Evolutionary conservation across 345 rosid genomes (phyloP).

Genomic region (Gossypium arboreum): DNA sequence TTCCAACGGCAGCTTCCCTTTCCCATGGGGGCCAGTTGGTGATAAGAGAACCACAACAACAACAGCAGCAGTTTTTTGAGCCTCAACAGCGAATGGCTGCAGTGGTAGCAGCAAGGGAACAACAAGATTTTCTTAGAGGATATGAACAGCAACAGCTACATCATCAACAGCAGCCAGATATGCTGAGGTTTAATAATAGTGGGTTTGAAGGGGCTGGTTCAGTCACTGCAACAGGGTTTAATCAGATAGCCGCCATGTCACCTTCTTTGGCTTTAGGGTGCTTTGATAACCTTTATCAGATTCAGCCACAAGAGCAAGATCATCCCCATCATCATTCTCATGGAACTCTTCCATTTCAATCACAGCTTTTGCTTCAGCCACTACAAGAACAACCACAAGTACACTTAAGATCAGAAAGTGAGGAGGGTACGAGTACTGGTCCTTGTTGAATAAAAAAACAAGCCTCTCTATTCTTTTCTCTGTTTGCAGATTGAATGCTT

Average conservation of each 20-base stretch:
- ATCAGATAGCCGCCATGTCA: constrained; percentile 16
- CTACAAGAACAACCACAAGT: constrained; percentile 26
- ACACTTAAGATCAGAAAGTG: constrained; percentile 38
- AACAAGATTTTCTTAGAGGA: constrained; percentile 53
- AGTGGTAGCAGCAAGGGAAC: constrained; percentile 53
- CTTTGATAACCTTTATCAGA: constrained; percentile 49
- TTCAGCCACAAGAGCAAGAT: constrained; percentile 31
- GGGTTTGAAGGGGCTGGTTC: constrained; percentile 13
- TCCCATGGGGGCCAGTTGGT: constrained; percentile 9
- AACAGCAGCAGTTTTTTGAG: constrained; percentile 45
- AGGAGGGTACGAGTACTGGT: constrained; percentile 38
- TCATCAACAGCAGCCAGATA: constrained; percentile 19
- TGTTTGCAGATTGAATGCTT: constrained; percentile 1
- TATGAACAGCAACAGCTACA: constrained; percentile 34
- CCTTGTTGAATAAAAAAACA: constrained; percentile 25
- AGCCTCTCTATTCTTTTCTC: background rate
- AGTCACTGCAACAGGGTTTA: constrained; percentile 11
- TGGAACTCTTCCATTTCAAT: background rate
- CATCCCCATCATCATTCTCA: background rate
- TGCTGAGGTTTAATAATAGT: constrained; percentile 2
- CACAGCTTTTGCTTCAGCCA: constrained; percentile 48
- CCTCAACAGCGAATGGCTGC: constrained; percentile 59
- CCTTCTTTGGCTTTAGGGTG: constrained; percentile 16
- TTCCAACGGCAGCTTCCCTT: constrained; percentile 34
- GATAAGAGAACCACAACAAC: constrained; percentile 24